phyloP scores from a whole-genome alignment of 345 rosid genomes.

The Murraya koenigii region DNA sequence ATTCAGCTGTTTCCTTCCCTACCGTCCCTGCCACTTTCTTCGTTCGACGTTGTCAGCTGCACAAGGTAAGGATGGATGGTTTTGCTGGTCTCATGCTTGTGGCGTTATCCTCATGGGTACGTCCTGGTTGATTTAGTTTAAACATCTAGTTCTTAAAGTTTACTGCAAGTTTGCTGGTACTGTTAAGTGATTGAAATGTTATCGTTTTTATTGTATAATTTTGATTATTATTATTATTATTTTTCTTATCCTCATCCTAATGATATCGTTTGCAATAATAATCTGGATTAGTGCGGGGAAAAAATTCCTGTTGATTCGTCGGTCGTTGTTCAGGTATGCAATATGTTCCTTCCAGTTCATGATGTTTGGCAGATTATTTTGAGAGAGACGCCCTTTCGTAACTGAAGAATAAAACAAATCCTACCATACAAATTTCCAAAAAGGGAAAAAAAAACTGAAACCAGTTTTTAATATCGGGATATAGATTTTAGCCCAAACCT shows the following conservation, averaged over 20 bases:
- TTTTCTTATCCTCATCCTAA: slow-evolving; percentile 41
- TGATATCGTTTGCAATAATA: slow-evolving; percentile 46
- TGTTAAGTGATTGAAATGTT: slow-evolving; percentile 4
- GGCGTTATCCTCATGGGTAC: slow-evolving; percentile 48
- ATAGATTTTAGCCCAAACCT: no score
- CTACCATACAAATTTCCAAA: neutral
- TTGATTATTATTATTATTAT: slow-evolving; percentile 13
- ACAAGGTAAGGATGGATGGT: slow-evolving; percentile 37
- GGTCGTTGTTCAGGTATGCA: slow-evolving; percentile 42
- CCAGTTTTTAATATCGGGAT: neutral
- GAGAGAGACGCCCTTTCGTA: neutral
- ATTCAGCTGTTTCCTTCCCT: no score
- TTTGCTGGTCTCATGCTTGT: slow-evolving; percentile 39
- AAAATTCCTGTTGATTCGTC: slow-evolving; percentile 46
- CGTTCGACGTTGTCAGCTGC: no score
- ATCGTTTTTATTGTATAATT: neutral
- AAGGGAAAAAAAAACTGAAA: no score
- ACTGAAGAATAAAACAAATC: neutral
- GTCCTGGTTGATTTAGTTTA: neutral
- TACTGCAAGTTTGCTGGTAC: neutral
- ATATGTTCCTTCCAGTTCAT: neutral
- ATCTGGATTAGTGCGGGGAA: slow-evolving; percentile 60
- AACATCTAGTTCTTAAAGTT: slow-evolving; percentile 1
- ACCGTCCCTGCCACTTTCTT: no score
- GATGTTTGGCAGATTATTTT: neutral